A percentile compares a stretch with the other conserved stretches of the same genome.
Conservation (phyloP, 805 yeast species). For the Lipomyces chichibuensis region DNA sequence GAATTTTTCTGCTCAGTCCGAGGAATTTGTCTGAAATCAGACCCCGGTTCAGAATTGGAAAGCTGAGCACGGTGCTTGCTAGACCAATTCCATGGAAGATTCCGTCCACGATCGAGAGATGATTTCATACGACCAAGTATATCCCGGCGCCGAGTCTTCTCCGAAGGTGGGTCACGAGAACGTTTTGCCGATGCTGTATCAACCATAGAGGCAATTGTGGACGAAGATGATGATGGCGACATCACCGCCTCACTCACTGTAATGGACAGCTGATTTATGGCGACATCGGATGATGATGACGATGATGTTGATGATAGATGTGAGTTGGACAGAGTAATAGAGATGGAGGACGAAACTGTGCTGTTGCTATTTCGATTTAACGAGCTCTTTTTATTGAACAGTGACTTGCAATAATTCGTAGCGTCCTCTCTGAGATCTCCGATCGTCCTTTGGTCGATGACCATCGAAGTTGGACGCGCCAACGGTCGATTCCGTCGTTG, state of each 20-base stretch:
- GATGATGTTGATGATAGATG: background rate
- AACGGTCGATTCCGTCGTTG: constrained; percentile 23
- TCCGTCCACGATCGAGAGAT: constrained; percentile 23
- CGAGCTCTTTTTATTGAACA: background rate
- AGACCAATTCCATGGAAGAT: constrained; percentile 18
- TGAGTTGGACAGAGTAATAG: background rate
- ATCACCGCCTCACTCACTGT: background rate
- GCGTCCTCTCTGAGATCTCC: constrained; percentile 5
- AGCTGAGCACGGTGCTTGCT: background rate
- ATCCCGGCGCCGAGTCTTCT: constrained; percentile 1
- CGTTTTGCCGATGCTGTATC: background rate
- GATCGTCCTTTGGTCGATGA: constrained; percentile 14
- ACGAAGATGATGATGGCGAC: constrained; percentile 1
- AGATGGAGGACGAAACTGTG: background rate
- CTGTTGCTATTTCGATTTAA: background rate
- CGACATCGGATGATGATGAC: background rate
- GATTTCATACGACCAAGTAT: constrained; percentile 19
- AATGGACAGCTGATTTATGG: background rate
- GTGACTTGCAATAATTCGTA: background rate
- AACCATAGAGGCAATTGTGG: background rate
- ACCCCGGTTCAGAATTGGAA: background rate
- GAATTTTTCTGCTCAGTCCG: background rate
- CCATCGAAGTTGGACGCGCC: constrained; percentile 29
- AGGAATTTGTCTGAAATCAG: background rate
- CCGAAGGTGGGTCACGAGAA: background rate